Evolutionary conservation across 139 green algal species (phyloP), one percentile per base, ranked within the genome.

Genomic region (Limnomonas spitsbergensis): DNA sequence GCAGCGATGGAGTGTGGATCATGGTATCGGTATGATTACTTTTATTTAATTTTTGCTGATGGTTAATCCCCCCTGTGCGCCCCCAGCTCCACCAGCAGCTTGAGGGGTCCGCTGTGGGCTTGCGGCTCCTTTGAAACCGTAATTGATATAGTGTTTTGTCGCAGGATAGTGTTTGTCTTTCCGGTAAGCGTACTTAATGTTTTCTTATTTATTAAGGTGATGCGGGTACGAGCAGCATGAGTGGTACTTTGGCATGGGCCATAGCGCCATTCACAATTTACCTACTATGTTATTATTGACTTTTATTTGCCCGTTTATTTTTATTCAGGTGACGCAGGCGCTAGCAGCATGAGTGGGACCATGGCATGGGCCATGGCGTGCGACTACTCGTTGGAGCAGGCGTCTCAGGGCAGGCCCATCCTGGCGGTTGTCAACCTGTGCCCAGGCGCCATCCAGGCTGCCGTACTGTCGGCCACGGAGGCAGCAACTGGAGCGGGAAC

Each of bases 291-390:
- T 9, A 54, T 6, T 54, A 54, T 6, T 9, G 9, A 54, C 42
- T 27, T 9, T 54, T 9, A 54, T 6, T 9, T 54, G 42, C 7
- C 42, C 7, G n/a, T n/a, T n/a, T n/a, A n/a, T n/a, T n/a, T n/a
- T n/a, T n/a, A n/a, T n/a, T n/a, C n/a, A n/a, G n/a, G n/a, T n/a
- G n/a, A n/a, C n/a, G n/a, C n/a, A n/a, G n/a, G n/a, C n/a, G n/a
- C n/a, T n/a, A n/a, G n/a, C n/a, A n/a, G n/a, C n/a, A n/a, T 61
- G 14, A 61, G 47, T 61, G 68, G 68, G 4, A 32, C 68, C 14
- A 26, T 74, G 14, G 68, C 68, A 3, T 74, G 68, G 68, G 68
- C 68, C 24, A 74, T 74, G 68, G 68, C 68, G 4, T 74, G 68
- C 36, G 68, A 74, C 68, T 74, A 53, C 68, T 74, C 68, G 4